phyloP scores from a whole-genome alignment of 371 early-diverging fungal species.

The Enterospora canceri region DNA sequence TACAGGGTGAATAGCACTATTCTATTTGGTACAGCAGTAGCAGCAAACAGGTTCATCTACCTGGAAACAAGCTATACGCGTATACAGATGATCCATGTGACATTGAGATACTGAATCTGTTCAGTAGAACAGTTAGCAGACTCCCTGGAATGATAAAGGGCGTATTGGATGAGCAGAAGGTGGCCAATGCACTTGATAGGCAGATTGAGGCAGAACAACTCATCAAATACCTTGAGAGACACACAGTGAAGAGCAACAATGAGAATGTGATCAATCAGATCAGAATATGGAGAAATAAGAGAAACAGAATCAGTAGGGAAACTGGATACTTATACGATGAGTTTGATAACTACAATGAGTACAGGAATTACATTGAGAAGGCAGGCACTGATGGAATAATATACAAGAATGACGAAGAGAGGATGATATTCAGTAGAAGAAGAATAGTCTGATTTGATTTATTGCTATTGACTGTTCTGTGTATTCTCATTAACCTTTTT shows the following conservation, averaged over 20 bases:
- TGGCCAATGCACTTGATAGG: slow-evolving; percentile 69
- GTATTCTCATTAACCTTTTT: too few species aligned
- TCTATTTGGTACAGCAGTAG: slow-evolving; percentile 8
- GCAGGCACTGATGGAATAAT: slow-evolving; percentile 37
- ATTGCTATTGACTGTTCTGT: too few species aligned
- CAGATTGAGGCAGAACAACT: slow-evolving; percentile 89
- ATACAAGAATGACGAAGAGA: slow-evolving; percentile 32
- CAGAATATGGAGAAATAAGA: slow-evolving; percentile 83
- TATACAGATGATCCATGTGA: slow-evolving; percentile 89
- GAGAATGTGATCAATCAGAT: slow-evolving; percentile 85
- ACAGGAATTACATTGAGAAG: slow-evolving; percentile 26
- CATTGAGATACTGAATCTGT: slow-evolving; percentile 80
- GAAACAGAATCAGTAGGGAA: slow-evolving; percentile 62
- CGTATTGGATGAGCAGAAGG: slow-evolving; percentile 73
- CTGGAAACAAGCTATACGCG: slow-evolving; percentile 79
- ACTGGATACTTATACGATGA: slow-evolving; percentile 66
- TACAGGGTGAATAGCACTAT: background rate
- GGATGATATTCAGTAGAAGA: slow-evolving; percentile 49
- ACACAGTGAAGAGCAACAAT: slow-evolving; percentile 59
- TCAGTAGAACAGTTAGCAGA: slow-evolving; percentile 67
- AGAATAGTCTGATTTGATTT: slow-evolving; percentile 35
- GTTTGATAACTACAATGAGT: slow-evolving; percentile 59
- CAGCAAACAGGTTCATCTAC: slow-evolving; percentile 45
- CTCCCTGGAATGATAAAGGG: slow-evolving; percentile 87
- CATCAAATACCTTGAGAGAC: slow-evolving; percentile 40